These are phyloP conservation scores for Quercus phellos DNA, from an alignment of 331 rosid genomes.

Conservation along the genomic window DNA sequence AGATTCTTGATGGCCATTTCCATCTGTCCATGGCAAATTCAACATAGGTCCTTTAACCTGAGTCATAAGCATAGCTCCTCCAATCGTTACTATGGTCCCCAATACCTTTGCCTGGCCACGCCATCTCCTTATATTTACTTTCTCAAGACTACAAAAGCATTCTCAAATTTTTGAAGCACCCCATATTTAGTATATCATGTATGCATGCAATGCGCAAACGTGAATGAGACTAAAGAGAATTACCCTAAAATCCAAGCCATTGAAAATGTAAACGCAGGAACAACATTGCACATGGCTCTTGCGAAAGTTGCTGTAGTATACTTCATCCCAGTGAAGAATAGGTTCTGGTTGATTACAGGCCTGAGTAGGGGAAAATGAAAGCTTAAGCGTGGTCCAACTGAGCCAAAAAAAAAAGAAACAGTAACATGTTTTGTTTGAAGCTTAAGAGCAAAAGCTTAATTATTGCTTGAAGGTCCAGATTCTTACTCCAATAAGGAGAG, in stretches of 20 bases:
- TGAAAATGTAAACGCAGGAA: slow-evolving; percentile 50
- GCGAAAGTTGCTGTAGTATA: slow-evolving; percentile 45
- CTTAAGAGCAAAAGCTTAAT: not conserved
- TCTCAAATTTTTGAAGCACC: not conserved
- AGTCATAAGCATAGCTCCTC: slow-evolving; percentile 62
- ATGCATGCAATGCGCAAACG: not conserved
- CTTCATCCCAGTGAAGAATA: slow-evolving; percentile 52
- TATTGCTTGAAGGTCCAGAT: not conserved
- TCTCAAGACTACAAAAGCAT: slow-evolving; percentile 39
- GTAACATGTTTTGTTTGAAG: not conserved
- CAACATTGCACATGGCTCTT: slow-evolving; percentile 39
- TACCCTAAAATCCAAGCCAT: slow-evolving; percentile 52
- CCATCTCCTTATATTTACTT: slow-evolving; percentile 26
- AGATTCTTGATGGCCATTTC: slow-evolving; percentile 15
- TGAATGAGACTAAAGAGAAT: not conserved
- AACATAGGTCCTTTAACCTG: slow-evolving; percentile 39
- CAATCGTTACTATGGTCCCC: slow-evolving; percentile 46
- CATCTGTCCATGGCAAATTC: slow-evolving; percentile 43
- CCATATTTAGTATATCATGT: not conserved
- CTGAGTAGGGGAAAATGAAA: slow-evolving; percentile 10
- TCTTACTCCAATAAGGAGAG: slow-evolving; percentile 40
- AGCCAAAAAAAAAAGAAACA: not conserved
- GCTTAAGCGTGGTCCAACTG: not conserved
- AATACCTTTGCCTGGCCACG: slow-evolving; percentile 38
- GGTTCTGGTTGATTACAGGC: slow-evolving; percentile 54